These are phyloP conservation scores for Boletellus sp. DNA, from an alignment of 768 basidiomycete species.

Conservation along the genomic window DNA sequence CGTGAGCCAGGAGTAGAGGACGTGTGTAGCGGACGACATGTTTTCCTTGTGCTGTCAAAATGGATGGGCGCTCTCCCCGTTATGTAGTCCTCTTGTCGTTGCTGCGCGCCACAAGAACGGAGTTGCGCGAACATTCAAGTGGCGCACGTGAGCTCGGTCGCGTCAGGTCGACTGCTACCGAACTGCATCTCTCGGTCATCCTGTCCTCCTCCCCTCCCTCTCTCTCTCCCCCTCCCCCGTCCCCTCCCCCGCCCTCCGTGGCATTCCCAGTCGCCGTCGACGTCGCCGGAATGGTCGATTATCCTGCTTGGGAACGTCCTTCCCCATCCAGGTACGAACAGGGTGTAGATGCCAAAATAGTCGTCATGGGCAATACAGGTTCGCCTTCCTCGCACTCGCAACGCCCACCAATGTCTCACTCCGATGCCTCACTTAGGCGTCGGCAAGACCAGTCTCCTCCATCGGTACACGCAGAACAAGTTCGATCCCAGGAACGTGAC, in stretches of 20 bases:
- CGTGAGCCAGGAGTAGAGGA: conserved; percentile 59
- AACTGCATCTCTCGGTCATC: conserved; percentile 26
- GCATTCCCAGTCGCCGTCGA: conserved; percentile 30
- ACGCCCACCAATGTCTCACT: conserved; percentile 15
- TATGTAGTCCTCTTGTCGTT: conserved; percentile 21
- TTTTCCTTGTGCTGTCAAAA: conserved; percentile 32
- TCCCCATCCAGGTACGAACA: conserved; percentile 68
- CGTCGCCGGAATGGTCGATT: conserved; percentile 49
- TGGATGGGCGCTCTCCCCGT: conserved; percentile 24
- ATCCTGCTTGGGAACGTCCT: conserved; percentile 63
- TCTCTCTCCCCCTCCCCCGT: conserved; percentile 36
- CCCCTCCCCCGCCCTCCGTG: conserved; percentile 45
- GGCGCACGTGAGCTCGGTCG: conserved; percentile 34
- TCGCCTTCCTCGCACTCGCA: conserved; percentile 20
- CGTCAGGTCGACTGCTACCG: conserved; percentile 27
- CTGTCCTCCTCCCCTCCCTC: conserved; percentile 17
- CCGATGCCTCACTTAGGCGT: conserved; percentile 52
- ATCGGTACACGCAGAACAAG: conserved; percentile 86
- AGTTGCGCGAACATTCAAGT: neutral
- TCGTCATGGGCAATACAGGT: conserved; percentile 86
- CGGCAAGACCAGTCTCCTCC: conserved; percentile 88
- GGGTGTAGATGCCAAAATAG: conserved; percentile 91
- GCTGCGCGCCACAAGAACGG: conserved; percentile 20
- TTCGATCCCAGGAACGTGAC: conserved; percentile 87
- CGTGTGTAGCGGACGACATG: conserved; percentile 34